A percentile compares a stretch with the other conserved stretches of the same genome.
These are phyloP conservation scores for Baorangia bicolor DNA, from an alignment of 768 basidiomycete species.

Conservation along the genomic window DNA sequence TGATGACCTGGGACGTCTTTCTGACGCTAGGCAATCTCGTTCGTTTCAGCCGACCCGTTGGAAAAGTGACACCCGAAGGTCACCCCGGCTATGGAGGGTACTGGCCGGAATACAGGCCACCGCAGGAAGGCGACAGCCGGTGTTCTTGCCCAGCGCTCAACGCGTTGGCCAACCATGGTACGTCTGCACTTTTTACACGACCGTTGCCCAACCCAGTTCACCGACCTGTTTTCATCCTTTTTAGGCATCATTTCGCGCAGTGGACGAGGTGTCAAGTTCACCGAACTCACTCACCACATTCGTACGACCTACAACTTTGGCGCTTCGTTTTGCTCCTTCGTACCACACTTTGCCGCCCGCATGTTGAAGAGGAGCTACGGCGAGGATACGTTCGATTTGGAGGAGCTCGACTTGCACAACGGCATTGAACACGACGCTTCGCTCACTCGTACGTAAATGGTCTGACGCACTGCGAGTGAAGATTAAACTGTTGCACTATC, in stretches of 20 bases:
- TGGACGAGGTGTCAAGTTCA: slow-evolving; percentile 68
- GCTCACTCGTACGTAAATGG: slow-evolving; percentile 31
- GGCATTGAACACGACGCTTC: too few species aligned
- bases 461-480: too few species aligned
- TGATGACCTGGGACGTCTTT: slow-evolving; percentile 13
- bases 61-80: slow-evolving; percentile 52
- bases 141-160: slow-evolving; percentile 73
- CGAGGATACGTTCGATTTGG: slow-evolving; percentile 60
- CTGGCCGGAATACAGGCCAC: slow-evolving; percentile 67
- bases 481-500: too few species aligned
- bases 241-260: slow-evolving; percentile 51
- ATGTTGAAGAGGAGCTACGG: slow-evolving; percentile 56
- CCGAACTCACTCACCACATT: slow-evolving; percentile 37
- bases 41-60: slow-evolving; percentile 36
- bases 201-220: background rate
- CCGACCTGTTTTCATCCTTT: too few species aligned
- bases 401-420: slow-evolving; percentile 32
- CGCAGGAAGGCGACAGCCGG: slow-evolving; percentile 63
- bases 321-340: slow-evolving; percentile 62
- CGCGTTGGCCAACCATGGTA: slow-evolving; percentile 80
- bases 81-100: slow-evolving; percentile 54
- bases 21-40: slow-evolving; percentile 16
- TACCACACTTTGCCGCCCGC: slow-evolving; percentile 55
- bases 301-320: slow-evolving; percentile 66
- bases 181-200: slow-evolving; percentile 45